These are phyloP conservation scores for Parastagonospora avenae DNA, from an alignment of 2,329 filamentous ascomycete genomes.

Conservation along the genomic window DNA sequence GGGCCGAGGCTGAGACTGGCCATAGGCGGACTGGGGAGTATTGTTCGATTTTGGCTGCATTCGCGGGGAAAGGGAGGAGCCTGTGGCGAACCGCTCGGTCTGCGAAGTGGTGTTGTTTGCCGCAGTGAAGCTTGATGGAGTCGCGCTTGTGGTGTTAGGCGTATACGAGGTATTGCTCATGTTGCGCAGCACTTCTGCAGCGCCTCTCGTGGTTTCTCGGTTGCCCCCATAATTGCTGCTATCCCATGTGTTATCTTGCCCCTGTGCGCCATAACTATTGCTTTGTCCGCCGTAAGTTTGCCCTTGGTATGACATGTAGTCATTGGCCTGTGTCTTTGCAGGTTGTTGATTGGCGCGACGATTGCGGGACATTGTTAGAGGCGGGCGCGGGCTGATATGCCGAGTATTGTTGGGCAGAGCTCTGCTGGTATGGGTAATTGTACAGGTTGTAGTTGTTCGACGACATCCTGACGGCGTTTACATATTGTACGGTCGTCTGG, in stretches of 20 bases:
- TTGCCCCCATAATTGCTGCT: constrained; percentile 29
- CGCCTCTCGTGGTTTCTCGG: constrained; percentile 33
- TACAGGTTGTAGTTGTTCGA: constrained; percentile 35
- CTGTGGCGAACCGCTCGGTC: constrained; percentile 22
- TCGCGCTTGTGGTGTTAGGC: constrained; percentile 16
- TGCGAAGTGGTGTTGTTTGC: constrained; percentile 23
- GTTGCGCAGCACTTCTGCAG: constrained; percentile 40
- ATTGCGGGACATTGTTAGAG: constrained; percentile 28
- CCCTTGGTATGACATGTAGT: constrained; percentile 34
- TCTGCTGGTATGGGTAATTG: constrained; percentile 36
- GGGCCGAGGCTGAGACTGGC: constrained; percentile 31
- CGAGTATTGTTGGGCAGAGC: constrained; percentile 34
- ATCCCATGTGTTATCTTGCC: constrained; percentile 29
- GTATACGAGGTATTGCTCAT: constrained; percentile 41
- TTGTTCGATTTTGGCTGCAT: constrained; percentile 27
- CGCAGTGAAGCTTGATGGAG: constrained; percentile 27
- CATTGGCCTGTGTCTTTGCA: constrained; percentile 26
- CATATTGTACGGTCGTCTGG: constrained; percentile 1
- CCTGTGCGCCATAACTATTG: constrained; percentile 21
- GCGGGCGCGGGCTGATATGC: constrained; percentile 31
- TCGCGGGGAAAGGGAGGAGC: constrained; percentile 15
- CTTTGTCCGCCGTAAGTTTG: constrained; percentile 26
- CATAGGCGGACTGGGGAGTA: constrained; percentile 18
- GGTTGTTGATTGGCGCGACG: constrained; percentile 33
- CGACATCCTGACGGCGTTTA: constrained; percentile 24